Base-by-base conservation (phyloP, 2,329 filamentous ascomycete species). In the Ophiobolus disseminans region DNA sequence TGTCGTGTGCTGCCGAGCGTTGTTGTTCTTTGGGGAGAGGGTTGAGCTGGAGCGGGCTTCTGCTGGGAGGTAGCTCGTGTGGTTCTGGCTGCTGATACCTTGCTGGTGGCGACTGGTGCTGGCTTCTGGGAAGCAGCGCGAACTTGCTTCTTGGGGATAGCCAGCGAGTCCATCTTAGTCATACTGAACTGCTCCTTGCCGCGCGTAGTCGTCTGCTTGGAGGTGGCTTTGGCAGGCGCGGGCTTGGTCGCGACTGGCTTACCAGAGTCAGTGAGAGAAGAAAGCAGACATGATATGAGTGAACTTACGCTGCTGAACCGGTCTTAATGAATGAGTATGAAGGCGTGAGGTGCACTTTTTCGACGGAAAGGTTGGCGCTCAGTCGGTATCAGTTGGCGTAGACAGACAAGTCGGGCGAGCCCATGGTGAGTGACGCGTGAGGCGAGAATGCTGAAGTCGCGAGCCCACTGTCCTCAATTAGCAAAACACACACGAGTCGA, bases 81-180 rank as follows among this genome's bases (percentile, higher is more conserved):
- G 23, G 57, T 50, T 34, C 62, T 50, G 6, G 49, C 50, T 9
- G 54, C 49, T 14, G 51, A 35, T 23, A 47, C 35, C 4, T 55
- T 40, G 26, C 58, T 59, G 36, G 40, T 28, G 11, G 42, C 39
- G 8, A 43, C 23, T 21, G 54, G 35, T 3, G 54, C 37, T 8
- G 34, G 13, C 14, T 62, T 65, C 17, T 37, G 19, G 1, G 45
- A 38, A 4, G 52, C 45, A 8, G 48, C 47, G 16, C 57, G 54
- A 8, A 40, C 48, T 22, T 60, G 57, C 37, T 65, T 65, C 46
- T 63, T 65, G 25, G 58, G 50, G 2, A 59, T 50, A 17, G 50
- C 60, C 3, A 61, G 53, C 11, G 60, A 48, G 20, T 69, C 68
- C 41, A 69, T 64, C 54, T 70, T 70, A 51, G 66, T 58, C 17